phyloP scores from a whole-genome alignment of 176 grass and related monocot genomes.

The Tillandsia fasciculata region DNA sequence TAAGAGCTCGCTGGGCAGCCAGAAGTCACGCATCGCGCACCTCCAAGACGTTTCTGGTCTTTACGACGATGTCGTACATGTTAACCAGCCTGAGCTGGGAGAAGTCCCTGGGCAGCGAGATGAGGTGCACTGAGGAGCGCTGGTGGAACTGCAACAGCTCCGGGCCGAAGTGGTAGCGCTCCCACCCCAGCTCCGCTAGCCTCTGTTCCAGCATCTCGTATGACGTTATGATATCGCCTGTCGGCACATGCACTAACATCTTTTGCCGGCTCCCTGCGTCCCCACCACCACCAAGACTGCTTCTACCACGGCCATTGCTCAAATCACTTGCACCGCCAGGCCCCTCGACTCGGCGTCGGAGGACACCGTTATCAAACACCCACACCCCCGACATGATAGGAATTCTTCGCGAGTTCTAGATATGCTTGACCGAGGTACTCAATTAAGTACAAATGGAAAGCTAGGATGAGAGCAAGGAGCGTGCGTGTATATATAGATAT shows the following conservation, averaged over 20 bases:
- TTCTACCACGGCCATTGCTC: too few relatives aligned
- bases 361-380: slow-evolving; percentile 67
- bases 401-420: too few relatives aligned
- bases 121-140: slow-evolving; percentile 67
- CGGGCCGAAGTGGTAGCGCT: slow-evolving; percentile 52
- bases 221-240: slow-evolving; percentile 53
- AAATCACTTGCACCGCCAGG: background rate
- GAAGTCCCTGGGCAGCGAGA: slow-evolving; percentile 68
- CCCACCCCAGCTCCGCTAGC: slow-evolving; percentile 58
- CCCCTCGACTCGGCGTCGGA: slow-evolving; percentile 39
- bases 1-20: too few relatives aligned
- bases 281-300: background rate
- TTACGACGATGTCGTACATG: slow-evolving; percentile 92
- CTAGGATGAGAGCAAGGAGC: too few relatives aligned
- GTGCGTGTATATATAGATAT: too few relatives aligned
- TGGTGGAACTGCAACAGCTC: slow-evolving; percentile 78
- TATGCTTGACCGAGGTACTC: too few relatives aligned
- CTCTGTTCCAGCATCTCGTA: slow-evolving; percentile 55
- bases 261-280: slow-evolving; percentile 21
- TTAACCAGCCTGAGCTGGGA: slow-evolving; percentile 47
- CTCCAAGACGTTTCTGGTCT: slow-evolving; percentile 73
- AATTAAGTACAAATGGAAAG: too few relatives aligned
- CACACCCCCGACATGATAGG: slow-evolving; percentile 56
- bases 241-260: slow-evolving; percentile 61
- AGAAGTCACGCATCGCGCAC: slow-evolving; percentile 50